These are phyloP conservation scores for Dimocarpus longan DNA, from an alignment of 345 rosid genomes.

Conservation along the genomic window DNA sequence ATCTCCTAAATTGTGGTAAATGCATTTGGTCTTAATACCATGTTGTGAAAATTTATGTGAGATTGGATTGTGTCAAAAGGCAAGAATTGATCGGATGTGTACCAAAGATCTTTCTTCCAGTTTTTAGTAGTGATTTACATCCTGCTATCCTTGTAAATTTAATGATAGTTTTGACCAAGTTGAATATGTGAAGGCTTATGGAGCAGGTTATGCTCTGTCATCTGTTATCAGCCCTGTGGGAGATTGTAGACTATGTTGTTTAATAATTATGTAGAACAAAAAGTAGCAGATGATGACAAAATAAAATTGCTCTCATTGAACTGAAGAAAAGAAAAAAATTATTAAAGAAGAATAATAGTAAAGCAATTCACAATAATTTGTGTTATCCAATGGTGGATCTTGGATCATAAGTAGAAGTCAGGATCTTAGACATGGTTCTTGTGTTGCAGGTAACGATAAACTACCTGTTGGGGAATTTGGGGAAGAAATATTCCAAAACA, in stretches of 20 bases:
- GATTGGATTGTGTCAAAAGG: background rate
- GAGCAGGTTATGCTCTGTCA: background rate
- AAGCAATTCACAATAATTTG: too few species aligned
- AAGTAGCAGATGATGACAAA: background rate
- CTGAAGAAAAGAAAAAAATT: background rate
- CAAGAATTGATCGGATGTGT: background rate
- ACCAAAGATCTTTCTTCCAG: background rate
- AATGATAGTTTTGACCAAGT: background rate
- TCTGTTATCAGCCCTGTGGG: background rate
- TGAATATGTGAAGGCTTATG: background rate
- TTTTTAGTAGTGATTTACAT: background rate
- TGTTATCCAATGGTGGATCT: background rate
- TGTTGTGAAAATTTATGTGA: background rate
- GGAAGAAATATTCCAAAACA: constrained; percentile 66
- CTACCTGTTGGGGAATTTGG: constrained; percentile 78
- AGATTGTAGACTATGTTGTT: background rate
- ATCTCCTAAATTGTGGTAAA: background rate
- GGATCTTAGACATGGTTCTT: background rate
- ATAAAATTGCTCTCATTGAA: background rate
- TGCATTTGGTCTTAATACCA: background rate
- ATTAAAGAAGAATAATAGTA: background rate
- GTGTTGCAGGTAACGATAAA: constrained; percentile 86
- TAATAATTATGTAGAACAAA: background rate
- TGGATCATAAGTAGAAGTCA: background rate
- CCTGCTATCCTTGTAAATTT: background rate